These are phyloP conservation scores for Mucor ambiguus DNA, from an alignment of 371 early-diverging fungal species.

Conservation along the genomic window DNA sequence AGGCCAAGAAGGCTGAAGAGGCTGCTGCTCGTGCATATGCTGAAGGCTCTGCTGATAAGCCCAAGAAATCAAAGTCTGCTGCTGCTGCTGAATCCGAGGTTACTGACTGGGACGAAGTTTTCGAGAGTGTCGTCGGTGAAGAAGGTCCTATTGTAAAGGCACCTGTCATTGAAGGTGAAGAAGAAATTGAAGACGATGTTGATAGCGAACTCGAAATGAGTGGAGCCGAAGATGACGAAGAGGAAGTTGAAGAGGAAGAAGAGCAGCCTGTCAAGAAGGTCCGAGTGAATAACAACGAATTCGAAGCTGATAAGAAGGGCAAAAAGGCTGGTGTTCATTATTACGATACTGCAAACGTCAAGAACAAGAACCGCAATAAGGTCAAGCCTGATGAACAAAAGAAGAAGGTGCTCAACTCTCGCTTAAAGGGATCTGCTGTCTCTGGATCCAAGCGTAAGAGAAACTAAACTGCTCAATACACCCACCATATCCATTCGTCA, in stretches of 20 bases:
- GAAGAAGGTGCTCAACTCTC: conserved; percentile 48
- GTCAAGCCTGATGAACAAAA: conserved; percentile 62
- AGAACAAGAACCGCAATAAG: conserved; percentile 88
- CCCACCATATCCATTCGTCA: not conserved
- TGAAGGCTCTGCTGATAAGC: not conserved
- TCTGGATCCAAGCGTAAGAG: conserved; percentile 46
- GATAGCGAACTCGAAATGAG: conserved; percentile 65
- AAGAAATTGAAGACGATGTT: conserved; percentile 50
- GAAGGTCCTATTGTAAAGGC: conserved; percentile 58
- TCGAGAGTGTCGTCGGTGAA: conserved; percentile 80
- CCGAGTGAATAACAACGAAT: conserved; percentile 37
- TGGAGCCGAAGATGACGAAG: conserved; percentile 43
- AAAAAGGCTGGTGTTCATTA: conserved; percentile 84
- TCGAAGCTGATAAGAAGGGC: conserved; percentile 48
- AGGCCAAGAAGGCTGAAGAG: conserved; percentile 47
- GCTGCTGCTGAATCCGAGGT: conserved; percentile 53
- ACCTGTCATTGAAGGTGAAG: conserved; percentile 39
- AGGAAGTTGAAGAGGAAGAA: conserved; percentile 36
- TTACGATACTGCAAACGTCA: conserved; percentile 90
- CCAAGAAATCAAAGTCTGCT: conserved; percentile 25
- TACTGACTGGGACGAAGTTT: conserved; percentile 90
- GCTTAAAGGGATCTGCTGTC: conserved; percentile 45
- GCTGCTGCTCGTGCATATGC: conserved; percentile 25
- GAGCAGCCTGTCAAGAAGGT: conserved; percentile 32
- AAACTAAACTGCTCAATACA: conserved; percentile 18